Conservation (phyloP, 2,329 filamentous ascomycete genomes). For the Calonectria fujianensis region DNA sequence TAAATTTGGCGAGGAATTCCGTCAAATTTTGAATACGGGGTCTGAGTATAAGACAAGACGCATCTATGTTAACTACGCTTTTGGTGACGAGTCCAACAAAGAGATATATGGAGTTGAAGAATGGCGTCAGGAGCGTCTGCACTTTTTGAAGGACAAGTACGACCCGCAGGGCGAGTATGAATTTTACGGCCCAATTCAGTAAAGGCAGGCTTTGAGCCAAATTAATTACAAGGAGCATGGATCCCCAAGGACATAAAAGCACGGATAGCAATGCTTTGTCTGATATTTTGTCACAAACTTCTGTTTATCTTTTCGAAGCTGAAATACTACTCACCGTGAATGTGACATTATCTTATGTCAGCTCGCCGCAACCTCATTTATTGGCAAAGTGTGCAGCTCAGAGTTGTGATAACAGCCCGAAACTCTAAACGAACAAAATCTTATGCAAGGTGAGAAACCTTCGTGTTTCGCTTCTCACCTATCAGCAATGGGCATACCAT, state of each 20-base stretch:
- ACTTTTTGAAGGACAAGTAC: background rate
- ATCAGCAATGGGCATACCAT: no score
- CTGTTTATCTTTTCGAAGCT: background rate
- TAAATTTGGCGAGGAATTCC: conserved; percentile 43
- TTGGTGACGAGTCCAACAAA: background rate
- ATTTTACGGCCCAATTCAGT: background rate
- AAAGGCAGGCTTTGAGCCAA: background rate
- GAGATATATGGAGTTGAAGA: background rate
- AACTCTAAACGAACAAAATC: no score
- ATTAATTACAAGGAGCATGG: background rate
- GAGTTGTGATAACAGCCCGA: no score
- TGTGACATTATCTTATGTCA: background rate
- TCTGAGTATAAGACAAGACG: conserved; percentile 38
- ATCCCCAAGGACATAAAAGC: background rate
- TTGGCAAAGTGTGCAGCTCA: no score
- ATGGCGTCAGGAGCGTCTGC: background rate
- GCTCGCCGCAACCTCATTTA: background rate
- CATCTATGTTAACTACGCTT: background rate
- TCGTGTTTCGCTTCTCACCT: no score
- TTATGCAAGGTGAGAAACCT: no score
- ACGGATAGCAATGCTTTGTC: no score
- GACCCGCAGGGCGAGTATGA: background rate
- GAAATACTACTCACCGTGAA: background rate
- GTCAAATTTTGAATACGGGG: conserved; percentile 41
- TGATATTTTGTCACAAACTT: background rate